These are phyloP conservation scores for Sapria himalayana DNA, from an alignment of 345 rosid genomes.

Conservation along the genomic window DNA sequence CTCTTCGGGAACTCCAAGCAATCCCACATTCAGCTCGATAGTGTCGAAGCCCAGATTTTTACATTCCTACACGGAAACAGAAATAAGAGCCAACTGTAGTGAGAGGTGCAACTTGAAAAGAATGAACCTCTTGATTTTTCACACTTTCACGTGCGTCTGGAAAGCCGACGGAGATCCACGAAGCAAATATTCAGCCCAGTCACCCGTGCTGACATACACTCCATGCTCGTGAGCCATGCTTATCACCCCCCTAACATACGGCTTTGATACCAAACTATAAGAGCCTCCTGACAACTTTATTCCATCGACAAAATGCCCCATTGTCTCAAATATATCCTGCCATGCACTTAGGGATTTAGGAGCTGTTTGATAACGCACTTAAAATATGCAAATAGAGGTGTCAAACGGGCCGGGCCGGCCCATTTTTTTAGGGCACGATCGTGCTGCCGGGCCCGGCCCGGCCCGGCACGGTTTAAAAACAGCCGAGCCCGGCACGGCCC, in stretches of 20 bases:
- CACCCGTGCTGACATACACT: conserved; percentile 76
- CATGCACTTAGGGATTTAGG: too few species aligned
- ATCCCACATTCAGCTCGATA: conserved; percentile 55
- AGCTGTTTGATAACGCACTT: too few species aligned
- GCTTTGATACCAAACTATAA: conserved; percentile 53
- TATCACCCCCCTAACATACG: conserved; percentile 42
- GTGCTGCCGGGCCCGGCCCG: too few species aligned
- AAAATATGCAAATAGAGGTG: too few species aligned
- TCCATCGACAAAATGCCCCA: conserved; percentile 80
- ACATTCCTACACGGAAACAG: conserved; percentile 32
- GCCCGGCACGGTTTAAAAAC: too few species aligned
- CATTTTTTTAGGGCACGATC: too few species aligned
- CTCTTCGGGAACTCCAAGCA: conserved; percentile 73
- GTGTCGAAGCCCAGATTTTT: conserved; percentile 76
- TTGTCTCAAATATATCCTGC: conserved; percentile 68
- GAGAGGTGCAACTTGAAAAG: background rate
- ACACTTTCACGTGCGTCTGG: conserved; percentile 59
- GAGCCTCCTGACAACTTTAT: conserved; percentile 83
- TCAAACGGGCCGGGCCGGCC: too few species aligned
- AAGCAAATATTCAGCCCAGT: conserved; percentile 74
- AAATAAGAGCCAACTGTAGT: background rate
- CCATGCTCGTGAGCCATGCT: conserved; percentile 57
- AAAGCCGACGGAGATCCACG: conserved; percentile 56
- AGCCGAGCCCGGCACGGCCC: background rate
- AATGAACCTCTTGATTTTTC: background rate